Conservation (phyloP, 2,329 filamentous ascomycete species). For the Akanthomyces dipterigenus region DNA sequence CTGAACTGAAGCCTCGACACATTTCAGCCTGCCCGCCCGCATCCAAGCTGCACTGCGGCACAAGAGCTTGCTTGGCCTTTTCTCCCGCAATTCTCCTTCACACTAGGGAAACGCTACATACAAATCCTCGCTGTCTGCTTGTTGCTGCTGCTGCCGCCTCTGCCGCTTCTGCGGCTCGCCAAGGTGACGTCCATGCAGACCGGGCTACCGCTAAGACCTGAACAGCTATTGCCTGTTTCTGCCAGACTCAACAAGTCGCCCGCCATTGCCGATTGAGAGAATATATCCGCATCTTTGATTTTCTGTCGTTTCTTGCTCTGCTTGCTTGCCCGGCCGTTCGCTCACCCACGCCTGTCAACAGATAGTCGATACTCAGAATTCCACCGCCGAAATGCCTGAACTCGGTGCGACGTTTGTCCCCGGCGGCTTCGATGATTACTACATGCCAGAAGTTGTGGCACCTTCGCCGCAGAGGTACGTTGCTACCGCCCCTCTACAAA, state of each 20-base stretch:
- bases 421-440: conserved; percentile 52
- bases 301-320: background rate
- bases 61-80: background rate
- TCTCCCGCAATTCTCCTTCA: background rate
- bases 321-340: background rate
- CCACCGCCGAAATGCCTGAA: conserved; percentile 9
- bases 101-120: background rate
- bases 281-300: background rate
- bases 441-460: conserved; percentile 53
- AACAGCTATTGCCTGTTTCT: background rate
- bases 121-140: background rate
- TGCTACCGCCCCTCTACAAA: background rate
- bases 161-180: background rate
- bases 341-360: background rate
- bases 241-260: background rate
- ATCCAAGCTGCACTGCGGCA: background rate
- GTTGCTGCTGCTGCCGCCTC: background rate
- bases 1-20: background rate
- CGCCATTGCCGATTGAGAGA: background rate
- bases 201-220: background rate
- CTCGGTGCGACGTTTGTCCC: conserved; percentile 53
- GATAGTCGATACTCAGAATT: background rate
- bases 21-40: background rate
- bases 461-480: conserved; percentile 52
- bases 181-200: background rate